Evolutionary conservation across 805 yeast species (phyloP).

Genomic region (Yamadazyma insecticola): DNA sequence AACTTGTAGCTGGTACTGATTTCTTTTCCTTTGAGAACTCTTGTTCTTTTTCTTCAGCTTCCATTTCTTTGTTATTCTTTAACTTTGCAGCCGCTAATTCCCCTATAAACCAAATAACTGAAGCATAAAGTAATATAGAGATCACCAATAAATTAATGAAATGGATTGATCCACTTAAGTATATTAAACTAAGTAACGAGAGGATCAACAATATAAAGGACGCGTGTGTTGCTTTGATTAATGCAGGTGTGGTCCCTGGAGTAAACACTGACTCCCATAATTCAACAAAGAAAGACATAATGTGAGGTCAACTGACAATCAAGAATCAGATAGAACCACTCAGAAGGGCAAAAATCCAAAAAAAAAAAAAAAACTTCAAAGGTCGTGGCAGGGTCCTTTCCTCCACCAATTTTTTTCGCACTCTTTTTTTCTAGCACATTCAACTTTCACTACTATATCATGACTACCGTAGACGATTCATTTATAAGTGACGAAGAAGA

Average conservation of each 20-base stretch:
- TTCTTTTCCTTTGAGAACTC: too few species aligned
- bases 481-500: slow-evolving; percentile 77
- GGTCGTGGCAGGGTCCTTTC: too few species aligned
- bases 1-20: background rate
- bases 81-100: slow-evolving; percentile 55
- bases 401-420: too few species aligned
- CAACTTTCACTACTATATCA: too few species aligned
- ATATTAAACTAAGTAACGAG: slow-evolving; percentile 55
- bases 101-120: slow-evolving; percentile 81
- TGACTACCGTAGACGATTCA: slow-evolving; percentile 43
- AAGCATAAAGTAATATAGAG: slow-evolving; percentile 65
- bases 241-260: slow-evolving; percentile 90
- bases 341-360: too few species aligned
- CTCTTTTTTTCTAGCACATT: too few species aligned
- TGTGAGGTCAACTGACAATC: too few species aligned
- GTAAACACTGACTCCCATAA: slow-evolving; percentile 89
- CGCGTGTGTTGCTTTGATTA: slow-evolving; percentile 82
- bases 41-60: background rate
- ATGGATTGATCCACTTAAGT: slow-evolving; percentile 64
- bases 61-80: slow-evolving; percentile 25
- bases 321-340: too few species aligned
- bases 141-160: slow-evolving; percentile 51
- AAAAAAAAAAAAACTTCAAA: too few species aligned
- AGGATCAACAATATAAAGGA: slow-evolving; percentile 66
- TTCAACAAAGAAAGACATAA: slow-evolving; percentile 49